Percentiles rank a stretch among this genome's conserved stretches.
Evolutionary conservation across 2,329 filamentous ascomycete genomes (phyloP).

Genomic region (Diplodia intermedia): DNA sequence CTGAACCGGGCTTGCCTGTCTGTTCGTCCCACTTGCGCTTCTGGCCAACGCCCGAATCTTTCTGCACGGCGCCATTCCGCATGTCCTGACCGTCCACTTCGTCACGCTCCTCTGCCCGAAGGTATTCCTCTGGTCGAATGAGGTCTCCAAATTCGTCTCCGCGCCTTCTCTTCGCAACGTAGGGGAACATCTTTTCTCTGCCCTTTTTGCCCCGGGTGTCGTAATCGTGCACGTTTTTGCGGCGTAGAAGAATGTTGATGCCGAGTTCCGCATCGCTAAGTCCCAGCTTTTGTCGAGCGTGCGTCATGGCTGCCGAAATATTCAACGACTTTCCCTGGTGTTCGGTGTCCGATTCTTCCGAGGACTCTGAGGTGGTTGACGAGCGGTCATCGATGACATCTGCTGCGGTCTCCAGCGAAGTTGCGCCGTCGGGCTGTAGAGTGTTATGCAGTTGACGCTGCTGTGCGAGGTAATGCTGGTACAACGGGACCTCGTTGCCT

Average conservation of each 20-base stretch:
- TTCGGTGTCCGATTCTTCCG: constrained; percentile 86
- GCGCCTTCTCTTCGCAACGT: constrained; percentile 78
- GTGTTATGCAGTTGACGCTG: constrained; percentile 87
- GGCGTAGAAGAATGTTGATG: constrained; percentile 86
- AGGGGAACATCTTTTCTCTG: constrained; percentile 89
- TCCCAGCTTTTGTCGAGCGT: constrained; percentile 84
- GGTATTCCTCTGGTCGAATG: constrained; percentile 91
- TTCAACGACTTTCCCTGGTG: constrained; percentile 93
- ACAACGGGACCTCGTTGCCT: constrained; percentile 77
- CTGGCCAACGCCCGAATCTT: constrained; percentile 70
- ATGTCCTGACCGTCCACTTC: constrained; percentile 71
- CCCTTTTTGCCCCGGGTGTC: constrained; percentile 91
- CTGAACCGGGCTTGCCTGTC: constrained; percentile 47
- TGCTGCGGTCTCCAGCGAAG: constrained; percentile 71
- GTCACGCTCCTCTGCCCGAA: constrained; percentile 90
- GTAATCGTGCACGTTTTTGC: constrained; percentile 91
- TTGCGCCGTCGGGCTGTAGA: constrained; percentile 71
- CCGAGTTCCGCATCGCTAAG: constrained; percentile 90
- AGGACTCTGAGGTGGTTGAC: constrained; percentile 83
- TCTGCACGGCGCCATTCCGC: constrained; percentile 55
- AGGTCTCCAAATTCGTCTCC: constrained; percentile 92
- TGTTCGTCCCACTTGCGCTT: constrained; percentile 92
- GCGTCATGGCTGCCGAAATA: constrained; percentile 82
- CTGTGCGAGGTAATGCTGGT: constrained; percentile 91
- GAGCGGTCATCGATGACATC: constrained; percentile 84